A percentile compares a stretch with the other conserved stretches of the same genome.
Conservation (phyloP, 2,329 filamentous ascomycete genomes). For the Bipolaris victoriae region DNA sequence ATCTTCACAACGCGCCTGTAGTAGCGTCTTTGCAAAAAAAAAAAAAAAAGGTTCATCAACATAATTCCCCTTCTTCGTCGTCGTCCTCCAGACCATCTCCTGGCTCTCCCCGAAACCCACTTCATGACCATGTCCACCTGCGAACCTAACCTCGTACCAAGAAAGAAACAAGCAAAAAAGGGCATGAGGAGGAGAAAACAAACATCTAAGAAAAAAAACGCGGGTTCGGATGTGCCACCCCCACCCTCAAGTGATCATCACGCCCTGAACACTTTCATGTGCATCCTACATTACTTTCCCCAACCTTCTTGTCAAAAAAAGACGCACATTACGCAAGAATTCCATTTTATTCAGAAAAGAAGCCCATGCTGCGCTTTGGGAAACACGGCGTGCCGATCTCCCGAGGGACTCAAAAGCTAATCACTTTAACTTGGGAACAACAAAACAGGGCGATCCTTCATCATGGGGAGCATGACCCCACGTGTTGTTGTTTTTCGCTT, state of each 20-base stretch:
- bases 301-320: too few species aligned
- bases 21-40: background rate
- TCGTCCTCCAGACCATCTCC: background rate
- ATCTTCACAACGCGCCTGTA: background rate
- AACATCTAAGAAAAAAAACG: too few species aligned
- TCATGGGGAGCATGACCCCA: conserved; percentile 12
- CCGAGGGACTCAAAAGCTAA: too few species aligned
- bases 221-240: background rate
- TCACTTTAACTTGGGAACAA: background rate
- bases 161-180: background rate
- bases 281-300: too few species aligned
- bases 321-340: background rate
- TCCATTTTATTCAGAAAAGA: background rate
- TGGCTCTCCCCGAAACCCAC: background rate
- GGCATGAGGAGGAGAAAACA: too few species aligned
- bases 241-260: background rate
- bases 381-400: background rate
- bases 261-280: too few species aligned
- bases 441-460: conserved; percentile 12
- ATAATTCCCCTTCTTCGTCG: too few species aligned
- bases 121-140: too few species aligned
- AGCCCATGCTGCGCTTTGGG: background rate
- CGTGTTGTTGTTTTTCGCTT: conserved; percentile 12
- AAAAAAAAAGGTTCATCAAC: background rate
- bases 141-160: background rate